A percentile compares a stretch with the other conserved stretches of the same genome.
Evolutionary conservation across 164 flowering plant genomes (phyloP).

Genomic region (Akebia trifoliata): DNA sequence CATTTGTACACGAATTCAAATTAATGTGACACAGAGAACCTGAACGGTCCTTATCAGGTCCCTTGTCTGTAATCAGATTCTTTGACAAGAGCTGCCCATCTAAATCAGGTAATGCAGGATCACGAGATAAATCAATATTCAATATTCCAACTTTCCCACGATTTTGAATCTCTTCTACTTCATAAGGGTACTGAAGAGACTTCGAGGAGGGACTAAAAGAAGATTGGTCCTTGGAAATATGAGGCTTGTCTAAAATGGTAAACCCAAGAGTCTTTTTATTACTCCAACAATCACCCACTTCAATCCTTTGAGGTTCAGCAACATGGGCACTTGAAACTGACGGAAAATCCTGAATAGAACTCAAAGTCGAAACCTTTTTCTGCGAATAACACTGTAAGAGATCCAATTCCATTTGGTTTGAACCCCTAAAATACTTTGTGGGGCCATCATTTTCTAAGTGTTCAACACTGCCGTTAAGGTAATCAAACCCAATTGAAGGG

Average conservation of each 20-base stretch:
- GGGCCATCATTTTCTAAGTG: conserved; percentile 16
- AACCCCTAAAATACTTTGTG: conserved; percentile 23
- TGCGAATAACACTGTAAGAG: too few relatives aligned
- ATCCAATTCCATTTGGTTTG: conserved; percentile 20
- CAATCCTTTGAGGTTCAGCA: too few relatives aligned
- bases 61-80: too few relatives aligned
- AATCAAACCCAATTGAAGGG: conserved; percentile 26
- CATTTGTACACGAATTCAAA: conserved; percentile 52
- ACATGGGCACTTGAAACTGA: too few relatives aligned
- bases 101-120: conserved; percentile 25
- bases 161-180: conserved; percentile 17
- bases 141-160: conserved; percentile 24
- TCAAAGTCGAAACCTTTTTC: too few relatives aligned
- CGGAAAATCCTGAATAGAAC: too few relatives aligned
- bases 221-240: conserved; percentile 23
- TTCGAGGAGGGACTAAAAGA: conserved; percentile 18
- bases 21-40: conserved; percentile 40
- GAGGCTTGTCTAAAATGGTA: conserved; percentile 44
- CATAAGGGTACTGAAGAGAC: conserved; percentile 16
- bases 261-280: conserved; percentile 53
- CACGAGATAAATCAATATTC: conserved; percentile 54
- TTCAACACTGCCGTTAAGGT: conserved; percentile 17
- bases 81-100: too few relatives aligned
- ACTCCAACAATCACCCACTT: conserved; percentile 19
- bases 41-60: conserved; percentile 6